Evolutionary conservation across 1,139 yeast species (phyloP), one percentile per base, ranked within the genome.

Genomic region (Blastobotrys proliferans): DNA sequence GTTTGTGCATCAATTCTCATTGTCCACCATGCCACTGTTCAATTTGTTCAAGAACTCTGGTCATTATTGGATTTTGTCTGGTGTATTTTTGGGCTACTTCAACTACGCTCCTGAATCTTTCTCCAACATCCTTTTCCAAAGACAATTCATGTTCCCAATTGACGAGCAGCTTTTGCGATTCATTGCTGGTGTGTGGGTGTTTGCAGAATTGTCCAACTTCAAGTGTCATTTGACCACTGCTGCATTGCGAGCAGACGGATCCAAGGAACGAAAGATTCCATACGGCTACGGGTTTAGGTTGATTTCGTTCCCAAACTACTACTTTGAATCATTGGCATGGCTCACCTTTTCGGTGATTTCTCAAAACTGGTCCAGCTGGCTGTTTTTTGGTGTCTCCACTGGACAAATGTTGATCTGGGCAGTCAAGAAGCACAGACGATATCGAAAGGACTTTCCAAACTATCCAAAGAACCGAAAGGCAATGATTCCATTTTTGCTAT

Each of bases 51-150:
- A 90, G 67, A 92, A 92, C 69, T 82, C 90, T 29, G 72, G 76
- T 51, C 97, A 92, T 63, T 92, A 92, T 68, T 90, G 97, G 97
- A 62, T 86, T 24, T 69, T 92, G 51, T 83, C 92, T 35, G 97
- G 97, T 1, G 62, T 84, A 27, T 72, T 79, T 52, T 71, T 85
- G 42, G 77, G 87, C 2, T 77, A 73, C 54, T 82, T 84, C 51
- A 71, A 81, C 36, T 90, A 85, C 50, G 77, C 83, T 4, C 94
- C 94, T 9, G 50, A 54, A 19, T 43, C 55, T 13, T 10, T 46
- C 20, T 49, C 51, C 35, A 47, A 47, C 26, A 32, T 57, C 38
- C 47, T 64, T 30, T 67, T 63, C 50, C 53, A 60, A 32, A 54
- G 57, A 25, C 52, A 58, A 34, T 43, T 52, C 41, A 41, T 54